Evolutionary conservation across 2,329 filamentous ascomycete genomes (phyloP).

Genomic region (Tolypocladium endophyticum): DNA sequence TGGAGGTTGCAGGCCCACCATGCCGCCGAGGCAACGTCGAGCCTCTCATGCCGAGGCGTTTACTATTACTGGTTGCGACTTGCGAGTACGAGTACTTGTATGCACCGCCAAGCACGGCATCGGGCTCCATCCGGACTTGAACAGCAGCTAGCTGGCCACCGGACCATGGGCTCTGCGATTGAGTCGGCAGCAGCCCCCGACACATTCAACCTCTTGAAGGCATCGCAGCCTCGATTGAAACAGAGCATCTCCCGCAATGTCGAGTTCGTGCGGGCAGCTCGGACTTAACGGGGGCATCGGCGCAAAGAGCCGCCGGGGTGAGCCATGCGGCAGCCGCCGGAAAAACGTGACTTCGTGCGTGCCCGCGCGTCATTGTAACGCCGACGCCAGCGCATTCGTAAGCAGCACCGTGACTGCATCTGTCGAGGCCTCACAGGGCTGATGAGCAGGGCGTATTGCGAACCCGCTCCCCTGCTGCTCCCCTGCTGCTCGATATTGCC

Average conservation of each 20-base stretch:
- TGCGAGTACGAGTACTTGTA: too few relatives aligned
- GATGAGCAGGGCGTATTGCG: not conserved
- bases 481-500: not conserved
- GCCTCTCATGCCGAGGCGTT: not conserved
- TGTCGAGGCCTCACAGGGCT: not conserved
- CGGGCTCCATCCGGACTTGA: not conserved
- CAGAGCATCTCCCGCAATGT: not conserved
- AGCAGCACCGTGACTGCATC: not conserved
- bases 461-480: too few relatives aligned
- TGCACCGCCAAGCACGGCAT: not conserved
- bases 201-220: not conserved
- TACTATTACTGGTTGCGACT: not conserved
- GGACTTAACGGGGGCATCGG: not conserved
- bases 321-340: not conserved
- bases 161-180: not conserved
- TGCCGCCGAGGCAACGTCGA: not conserved
- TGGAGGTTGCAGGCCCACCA: too few relatives aligned
- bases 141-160: too few relatives aligned
- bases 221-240: not conserved
- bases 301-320: not conserved
- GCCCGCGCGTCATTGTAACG: not conserved
- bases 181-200: not conserved
- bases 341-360: not conserved
- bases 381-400: not conserved
- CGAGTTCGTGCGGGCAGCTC: not conserved